Evolutionary conservation across 2,329 filamentous ascomycete genomes (phyloP), one percentile per base, ranked within the genome.

Genomic region (Fusarium hainanense): DNA sequence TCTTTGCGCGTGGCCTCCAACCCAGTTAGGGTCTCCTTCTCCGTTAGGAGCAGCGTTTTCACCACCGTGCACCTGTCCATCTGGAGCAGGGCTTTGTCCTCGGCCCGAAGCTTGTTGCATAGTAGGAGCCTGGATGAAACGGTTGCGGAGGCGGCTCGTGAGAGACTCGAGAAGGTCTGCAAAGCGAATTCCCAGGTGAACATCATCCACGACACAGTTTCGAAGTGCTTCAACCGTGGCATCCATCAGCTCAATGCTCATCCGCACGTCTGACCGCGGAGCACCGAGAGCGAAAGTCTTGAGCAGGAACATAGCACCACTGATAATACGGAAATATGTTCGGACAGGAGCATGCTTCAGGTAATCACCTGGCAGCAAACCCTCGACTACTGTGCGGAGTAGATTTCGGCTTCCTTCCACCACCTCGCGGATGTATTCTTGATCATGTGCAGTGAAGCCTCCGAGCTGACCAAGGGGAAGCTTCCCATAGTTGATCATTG

Each of bases 241-340:
- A 74, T 94, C 91, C 83, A 96, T 91, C 28, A 96, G 83, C 9
- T 86, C 86, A 30, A 96, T 90, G 68, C 90, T 93, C 48, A 92
- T 85, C 74, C 91, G 89, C 27, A 95, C 91, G 70, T 96, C 92
- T 58, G 90, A 90, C 73, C 93, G 91, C 2, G 91, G 90, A 3
- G 92, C 92, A 20, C 93, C 93, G 2, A 96, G 85, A 1, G 92
- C 92, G 78, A 96, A 95, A 0, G 93, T 95, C 81, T 92, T 96
- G 51, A 96, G 86, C 20, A 96, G 79, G 75, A 96, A 94, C 88
- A 95, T 94, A 67, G 92, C 92, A 6, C 93, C 92, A 61, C 90
- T 93, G 69, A 95, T 93, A 77, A 96, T 95, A 59, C 93, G 89
- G 81, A 96, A 94, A 78, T 95, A 95, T 0, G 93, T 95, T 48